Conservation (phyloP, 2,329 filamentous ascomycete species). For the Zasmidium citrigriseum region DNA sequence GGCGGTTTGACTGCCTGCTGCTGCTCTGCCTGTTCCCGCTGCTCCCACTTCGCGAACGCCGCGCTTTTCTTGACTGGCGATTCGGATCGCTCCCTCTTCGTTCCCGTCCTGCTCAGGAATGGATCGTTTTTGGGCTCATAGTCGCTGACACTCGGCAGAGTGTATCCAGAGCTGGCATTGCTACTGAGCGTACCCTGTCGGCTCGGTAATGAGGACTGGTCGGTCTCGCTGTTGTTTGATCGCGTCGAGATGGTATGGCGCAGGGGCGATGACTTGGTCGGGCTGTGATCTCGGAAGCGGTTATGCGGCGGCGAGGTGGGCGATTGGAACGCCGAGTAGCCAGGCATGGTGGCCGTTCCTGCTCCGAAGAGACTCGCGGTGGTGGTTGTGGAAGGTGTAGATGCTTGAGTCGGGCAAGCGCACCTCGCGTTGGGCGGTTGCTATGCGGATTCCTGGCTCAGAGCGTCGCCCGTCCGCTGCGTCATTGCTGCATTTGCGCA, state of each 20-base stretch:
- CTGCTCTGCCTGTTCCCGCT: constrained; percentile 30
- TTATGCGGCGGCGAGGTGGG: constrained; percentile 35
- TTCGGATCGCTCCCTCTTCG: constrained; percentile 36
- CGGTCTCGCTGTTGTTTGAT: constrained; percentile 35
- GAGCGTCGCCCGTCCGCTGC: background rate
- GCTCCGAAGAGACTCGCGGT: background rate
- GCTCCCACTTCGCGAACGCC: constrained; percentile 35
- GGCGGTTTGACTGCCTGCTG: constrained; percentile 17
- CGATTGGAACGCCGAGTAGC: constrained; percentile 25
- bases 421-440: constrained; percentile 12
- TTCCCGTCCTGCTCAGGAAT: constrained; percentile 30
- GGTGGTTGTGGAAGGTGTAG: constrained; percentile 1
- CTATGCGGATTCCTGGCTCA: constrained; percentile 14
- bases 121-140: constrained; percentile 31
- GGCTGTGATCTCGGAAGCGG: constrained; percentile 34
- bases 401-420: background rate
- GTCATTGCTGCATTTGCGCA: constrained; percentile 7
- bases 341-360: constrained; percentile 22
- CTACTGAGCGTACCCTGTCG: constrained; percentile 32
- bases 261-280: constrained; percentile 36
- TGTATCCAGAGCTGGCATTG: constrained; percentile 32
- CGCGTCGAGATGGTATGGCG: constrained; percentile 36
- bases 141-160: constrained; percentile 25
- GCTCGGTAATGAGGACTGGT: constrained; percentile 29
- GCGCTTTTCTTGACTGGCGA: constrained; percentile 39